Evolutionary conservation across 805 yeast species (phyloP).

Genomic region (Kodamaea kaohsiungensis): DNA sequence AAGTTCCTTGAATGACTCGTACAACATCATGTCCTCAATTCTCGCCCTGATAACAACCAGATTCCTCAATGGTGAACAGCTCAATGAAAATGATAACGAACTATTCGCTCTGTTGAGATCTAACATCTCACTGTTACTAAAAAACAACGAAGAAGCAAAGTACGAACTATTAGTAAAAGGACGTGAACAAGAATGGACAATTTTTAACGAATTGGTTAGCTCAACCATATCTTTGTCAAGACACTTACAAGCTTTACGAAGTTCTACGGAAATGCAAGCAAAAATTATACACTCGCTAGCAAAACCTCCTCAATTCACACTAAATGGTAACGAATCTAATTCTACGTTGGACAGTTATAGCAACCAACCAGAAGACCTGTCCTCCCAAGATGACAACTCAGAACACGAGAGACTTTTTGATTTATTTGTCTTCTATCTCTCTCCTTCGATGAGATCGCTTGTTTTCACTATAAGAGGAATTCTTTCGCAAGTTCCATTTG

Average conservation of each 20-base stretch:
- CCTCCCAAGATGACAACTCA: neutral
- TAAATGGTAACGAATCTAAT: conserved; percentile 30
- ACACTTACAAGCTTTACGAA: conserved; percentile 65
- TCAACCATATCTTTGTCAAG: conserved; percentile 53
- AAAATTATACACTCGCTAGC: conserved; percentile 26
- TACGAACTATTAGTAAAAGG: conserved; percentile 61
- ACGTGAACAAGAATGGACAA: conserved; percentile 50
- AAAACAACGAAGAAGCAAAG: conserved; percentile 55
- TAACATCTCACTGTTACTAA: conserved; percentile 39
- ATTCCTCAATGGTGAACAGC: conserved; percentile 50
- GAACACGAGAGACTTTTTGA: conserved; percentile 46
- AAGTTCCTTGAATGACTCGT: conserved; percentile 48
- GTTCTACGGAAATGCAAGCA: conserved; percentile 70
- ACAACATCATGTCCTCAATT: conserved; percentile 51
- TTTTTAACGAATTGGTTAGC: conserved; percentile 48
- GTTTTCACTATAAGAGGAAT: conserved; percentile 64
- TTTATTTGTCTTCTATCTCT: conserved; percentile 63
- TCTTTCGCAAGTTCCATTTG: conserved; percentile 59
- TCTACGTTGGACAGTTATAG: conserved; percentile 26
- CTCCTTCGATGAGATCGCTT: conserved; percentile 72
- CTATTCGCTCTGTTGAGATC: conserved; percentile 40
- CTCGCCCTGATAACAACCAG: conserved; percentile 47
- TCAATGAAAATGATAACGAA: conserved; percentile 40
- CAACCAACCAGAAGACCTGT: neutral
- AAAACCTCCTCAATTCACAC: conserved; percentile 7